Evolutionary conservation across 768 basidiomycete species (phyloP).

Genomic region (Strobilomyces dryophilus): DNA sequence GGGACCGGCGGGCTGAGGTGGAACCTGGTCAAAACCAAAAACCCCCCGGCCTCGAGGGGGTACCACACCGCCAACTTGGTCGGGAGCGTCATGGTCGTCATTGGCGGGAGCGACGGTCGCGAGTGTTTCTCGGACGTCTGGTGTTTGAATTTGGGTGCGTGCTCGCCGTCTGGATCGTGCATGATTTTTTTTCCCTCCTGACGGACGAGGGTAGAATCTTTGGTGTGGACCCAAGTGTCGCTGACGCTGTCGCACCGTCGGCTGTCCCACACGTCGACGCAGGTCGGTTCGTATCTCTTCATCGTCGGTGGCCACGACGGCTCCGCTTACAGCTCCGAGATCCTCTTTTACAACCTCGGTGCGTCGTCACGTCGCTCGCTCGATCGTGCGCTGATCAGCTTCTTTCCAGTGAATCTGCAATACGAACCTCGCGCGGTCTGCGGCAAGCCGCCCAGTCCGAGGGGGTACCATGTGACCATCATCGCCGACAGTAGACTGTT

Average conservation of each 20-base stretch:
- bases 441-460: constrained; percentile 64
- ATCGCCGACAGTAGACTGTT: constrained; percentile 83
- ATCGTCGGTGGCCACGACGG: constrained; percentile 89
- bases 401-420: constrained; percentile 65
- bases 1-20: constrained; percentile 42
- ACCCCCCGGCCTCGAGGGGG: constrained; percentile 62
- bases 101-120: constrained; percentile 89
- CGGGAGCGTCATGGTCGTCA: constrained; percentile 78
- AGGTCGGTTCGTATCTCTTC: constrained; percentile 90
- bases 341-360: constrained; percentile 89
- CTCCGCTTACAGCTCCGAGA: constrained; percentile 62
- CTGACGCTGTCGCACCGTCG: constrained; percentile 43
- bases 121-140: constrained; percentile 88
- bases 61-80: constrained; percentile 92
- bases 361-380: constrained; percentile 7
- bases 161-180: no score
- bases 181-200: neutral
- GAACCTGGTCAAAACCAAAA: constrained; percentile 52
- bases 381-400: neutral
- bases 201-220: constrained; percentile 15
- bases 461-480: constrained; percentile 83
- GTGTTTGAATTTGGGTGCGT: constrained; percentile 80
- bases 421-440: constrained; percentile 71
- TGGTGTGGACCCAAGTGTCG: constrained; percentile 28
- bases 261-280: constrained; percentile 82